These are phyloP conservation scores for Lactifluus piperatus DNA, from an alignment of 768 basidiomycete species.

Conservation along the genomic window DNA sequence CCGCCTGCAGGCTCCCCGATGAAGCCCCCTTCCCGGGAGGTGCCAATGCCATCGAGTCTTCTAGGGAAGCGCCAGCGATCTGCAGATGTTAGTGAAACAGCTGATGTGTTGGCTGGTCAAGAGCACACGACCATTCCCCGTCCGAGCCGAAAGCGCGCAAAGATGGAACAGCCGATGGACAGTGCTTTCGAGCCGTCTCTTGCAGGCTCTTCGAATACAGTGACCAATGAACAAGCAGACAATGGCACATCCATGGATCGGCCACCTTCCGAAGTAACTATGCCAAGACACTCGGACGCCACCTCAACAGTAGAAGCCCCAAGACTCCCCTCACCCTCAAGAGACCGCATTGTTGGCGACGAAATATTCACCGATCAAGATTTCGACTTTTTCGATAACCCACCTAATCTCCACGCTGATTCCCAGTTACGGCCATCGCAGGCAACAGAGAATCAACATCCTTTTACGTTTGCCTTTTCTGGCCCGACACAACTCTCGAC, in stretches of 20 bases:
- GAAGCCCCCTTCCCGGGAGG: constrained; percentile 25
- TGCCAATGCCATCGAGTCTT: constrained; percentile 33
- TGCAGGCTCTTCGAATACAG: constrained; percentile 10
- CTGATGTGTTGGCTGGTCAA: constrained; percentile 35
- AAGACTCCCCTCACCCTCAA: neutral
- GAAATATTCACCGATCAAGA: constrained; percentile 21
- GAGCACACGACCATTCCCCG: constrained; percentile 31
- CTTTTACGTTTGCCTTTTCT: constrained; percentile 19
- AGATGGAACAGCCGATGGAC: constrained; percentile 22
- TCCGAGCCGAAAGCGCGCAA: constrained; percentile 48
- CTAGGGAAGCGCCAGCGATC: constrained; percentile 65
- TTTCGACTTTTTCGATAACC: constrained; percentile 21
- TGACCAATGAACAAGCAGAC: neutral
- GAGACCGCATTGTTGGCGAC: constrained; percentile 9
- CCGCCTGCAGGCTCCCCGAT: constrained; percentile 16
- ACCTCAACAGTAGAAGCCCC: neutral
- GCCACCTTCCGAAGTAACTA: neutral
- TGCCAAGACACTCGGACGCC: neutral
- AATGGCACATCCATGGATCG: neutral
- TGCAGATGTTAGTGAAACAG: constrained; percentile 35
- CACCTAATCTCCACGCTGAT: constrained; percentile 10
- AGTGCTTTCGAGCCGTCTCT: constrained; percentile 18
- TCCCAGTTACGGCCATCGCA: constrained; percentile 1
- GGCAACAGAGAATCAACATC: constrained; percentile 13
- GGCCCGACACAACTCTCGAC: constrained; percentile 7